phyloP scores from a whole-genome alignment of 306 rosid species.

The Macrotyloma uniflorum region DNA sequence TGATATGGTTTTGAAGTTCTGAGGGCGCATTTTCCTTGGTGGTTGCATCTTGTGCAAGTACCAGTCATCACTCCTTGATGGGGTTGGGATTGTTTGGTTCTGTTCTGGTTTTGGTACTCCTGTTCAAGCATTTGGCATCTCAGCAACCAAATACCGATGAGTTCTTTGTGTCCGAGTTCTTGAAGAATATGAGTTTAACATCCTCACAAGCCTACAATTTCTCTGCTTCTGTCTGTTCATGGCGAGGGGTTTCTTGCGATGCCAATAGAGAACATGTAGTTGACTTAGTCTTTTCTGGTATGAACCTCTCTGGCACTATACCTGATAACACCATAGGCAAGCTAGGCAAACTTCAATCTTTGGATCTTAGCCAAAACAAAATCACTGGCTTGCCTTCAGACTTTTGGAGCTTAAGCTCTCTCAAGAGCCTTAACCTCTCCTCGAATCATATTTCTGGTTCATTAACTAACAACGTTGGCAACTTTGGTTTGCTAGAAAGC shows the following conservation, averaged over 20 bases:
- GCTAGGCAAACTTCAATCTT: slow-evolving; percentile 67
- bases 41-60: slow-evolving; percentile 35
- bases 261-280: slow-evolving; percentile 49
- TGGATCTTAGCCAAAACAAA: slow-evolving; percentile 88
- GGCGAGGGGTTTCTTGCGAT: slow-evolving; percentile 83
- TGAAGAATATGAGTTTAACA: slow-evolving; percentile 55
- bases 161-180: slow-evolving; percentile 69
- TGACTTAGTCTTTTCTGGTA: slow-evolving; percentile 56
- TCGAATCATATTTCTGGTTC: slow-evolving; percentile 76
- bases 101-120: slow-evolving; percentile 62
- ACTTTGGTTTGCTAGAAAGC: slow-evolving; percentile 75
- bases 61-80: slow-evolving; percentile 52
- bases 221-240: slow-evolving; percentile 75
- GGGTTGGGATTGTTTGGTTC: slow-evolving; percentile 66
- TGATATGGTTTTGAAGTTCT: slow-evolving; percentile 42
- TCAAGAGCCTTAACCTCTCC: slow-evolving; percentile 76
- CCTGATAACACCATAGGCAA: slow-evolving; percentile 88
- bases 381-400: slow-evolving; percentile 81
- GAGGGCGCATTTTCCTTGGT: slow-evolving; percentile 36
- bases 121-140: slow-evolving; percentile 68
- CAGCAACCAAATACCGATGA: slow-evolving; percentile 92
- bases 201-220: slow-evolving; percentile 59
- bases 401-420: slow-evolving; percentile 86
- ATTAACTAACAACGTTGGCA: slow-evolving; percentile 77
- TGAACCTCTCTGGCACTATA: slow-evolving; percentile 71